phyloP scores from a whole-genome alignment of 352 stramenopile genomes.

The Globisporangium ultimum region DNA sequence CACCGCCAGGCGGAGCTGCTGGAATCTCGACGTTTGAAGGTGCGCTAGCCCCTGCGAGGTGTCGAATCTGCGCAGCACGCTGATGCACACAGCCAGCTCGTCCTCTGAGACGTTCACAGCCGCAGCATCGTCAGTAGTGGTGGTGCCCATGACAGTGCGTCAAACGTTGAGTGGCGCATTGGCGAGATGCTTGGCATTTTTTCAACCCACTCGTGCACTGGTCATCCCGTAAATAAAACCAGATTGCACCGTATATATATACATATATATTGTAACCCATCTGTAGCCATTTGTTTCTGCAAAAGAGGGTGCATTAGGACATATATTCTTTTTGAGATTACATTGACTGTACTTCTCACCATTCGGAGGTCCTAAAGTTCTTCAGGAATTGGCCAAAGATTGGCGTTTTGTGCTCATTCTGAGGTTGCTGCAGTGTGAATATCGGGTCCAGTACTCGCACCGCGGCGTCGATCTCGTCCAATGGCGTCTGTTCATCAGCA shows the following conservation, averaged over 20 bases:
- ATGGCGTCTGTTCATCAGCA: conserved; percentile 73
- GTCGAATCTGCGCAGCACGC: conserved; percentile 55
- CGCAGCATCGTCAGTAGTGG: neutral
- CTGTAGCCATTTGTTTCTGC: no score
- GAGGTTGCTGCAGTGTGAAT: conserved; percentile 66
- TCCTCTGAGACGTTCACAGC: conserved; percentile 29
- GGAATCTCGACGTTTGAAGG: conserved; percentile 57
- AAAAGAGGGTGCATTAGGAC: no score
- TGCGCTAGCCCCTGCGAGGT: conserved; percentile 33
- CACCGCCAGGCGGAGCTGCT: conserved; percentile 52
- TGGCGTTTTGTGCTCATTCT: conserved; percentile 27
- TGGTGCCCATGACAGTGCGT: neutral
- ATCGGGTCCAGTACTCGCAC: conserved; percentile 93
- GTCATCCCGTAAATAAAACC: no score
- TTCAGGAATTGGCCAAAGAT: conserved; percentile 74
- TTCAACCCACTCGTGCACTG: no score
- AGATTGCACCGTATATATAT: no score
- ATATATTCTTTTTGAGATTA: no score
- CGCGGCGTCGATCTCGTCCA: conserved; percentile 94
- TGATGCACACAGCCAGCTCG: conserved; percentile 55
- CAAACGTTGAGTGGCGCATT: no score
- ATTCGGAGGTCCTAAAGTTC: conserved; percentile 72
- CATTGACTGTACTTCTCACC: conserved; percentile 20
- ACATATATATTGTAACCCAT: no score
- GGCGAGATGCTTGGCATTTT: no score